phyloP scores from a whole-genome alignment of 1,284 basidiomycete species.

The Ceratobasidium sp. region DNA sequence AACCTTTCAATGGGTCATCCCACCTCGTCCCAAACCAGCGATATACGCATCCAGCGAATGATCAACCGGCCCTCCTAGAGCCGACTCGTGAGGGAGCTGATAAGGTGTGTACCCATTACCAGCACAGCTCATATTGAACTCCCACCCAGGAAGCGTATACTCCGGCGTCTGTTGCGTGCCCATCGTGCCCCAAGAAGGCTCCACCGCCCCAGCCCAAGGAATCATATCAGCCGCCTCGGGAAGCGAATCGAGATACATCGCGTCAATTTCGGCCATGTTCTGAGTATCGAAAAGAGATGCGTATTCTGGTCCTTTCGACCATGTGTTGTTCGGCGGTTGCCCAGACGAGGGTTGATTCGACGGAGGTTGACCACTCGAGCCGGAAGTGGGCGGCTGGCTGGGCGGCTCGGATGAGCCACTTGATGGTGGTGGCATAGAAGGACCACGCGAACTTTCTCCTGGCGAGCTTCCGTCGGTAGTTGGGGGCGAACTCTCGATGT shows the following conservation, averaged over 20 bases:
- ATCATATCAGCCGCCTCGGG: slow-evolving; percentile 17
- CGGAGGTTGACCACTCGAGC: neutral
- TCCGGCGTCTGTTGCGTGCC: slow-evolving; percentile 26
- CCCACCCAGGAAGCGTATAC: slow-evolving; percentile 44
- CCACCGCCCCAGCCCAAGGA: slow-evolving; percentile 30
- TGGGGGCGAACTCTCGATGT: no score
- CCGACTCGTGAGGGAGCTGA: slow-evolving; percentile 9
- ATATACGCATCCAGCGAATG: slow-evolving; percentile 32
- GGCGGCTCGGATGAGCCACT: neutral
- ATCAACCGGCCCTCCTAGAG: neutral
- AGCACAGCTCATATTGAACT: slow-evolving; percentile 25
- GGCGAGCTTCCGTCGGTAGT: neutral
- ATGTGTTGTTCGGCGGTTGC: neutral
- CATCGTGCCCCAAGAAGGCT: slow-evolving; percentile 37
- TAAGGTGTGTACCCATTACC: slow-evolving; percentile 23
- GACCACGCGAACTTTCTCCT: neutral
- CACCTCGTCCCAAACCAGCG: neutral
- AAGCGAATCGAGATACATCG: slow-evolving; percentile 25
- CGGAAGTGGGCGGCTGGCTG: neutral
- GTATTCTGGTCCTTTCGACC: neutral
- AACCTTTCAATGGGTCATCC: neutral
- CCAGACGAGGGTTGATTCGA: no score
- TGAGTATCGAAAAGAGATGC: neutral
- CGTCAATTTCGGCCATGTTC: slow-evolving; percentile 13
- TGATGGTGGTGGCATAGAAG: slow-evolving; percentile 1